Evolutionary conservation across 2,329 filamentous ascomycete species (phyloP), one percentile per base, ranked within the genome.

Genomic region (Fusarium coffeatum): DNA sequence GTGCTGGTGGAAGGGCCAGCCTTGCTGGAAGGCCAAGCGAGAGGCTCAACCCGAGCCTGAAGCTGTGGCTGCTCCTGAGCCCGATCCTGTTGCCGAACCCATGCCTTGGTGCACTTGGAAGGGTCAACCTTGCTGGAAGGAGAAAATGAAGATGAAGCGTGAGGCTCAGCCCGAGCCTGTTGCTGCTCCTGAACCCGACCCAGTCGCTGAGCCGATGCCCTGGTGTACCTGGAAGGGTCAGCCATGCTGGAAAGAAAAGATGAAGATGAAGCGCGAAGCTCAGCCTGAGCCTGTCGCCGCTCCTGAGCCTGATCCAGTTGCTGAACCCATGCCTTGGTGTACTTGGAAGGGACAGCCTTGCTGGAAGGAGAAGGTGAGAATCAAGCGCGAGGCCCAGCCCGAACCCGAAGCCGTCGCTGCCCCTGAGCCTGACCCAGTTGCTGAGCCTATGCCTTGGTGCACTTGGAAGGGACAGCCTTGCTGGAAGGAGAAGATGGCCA

Each of bases 41-140:
- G 28, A 43, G 22, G 28, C 46, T 18, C 15, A 49, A 6, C 20
- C 59, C 16, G 53, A 66, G 5, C 48, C 61, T 13, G 69, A 70
- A 3, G 49, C 37, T 3, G n/a, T 54, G 5, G 67, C 73, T 41
- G 68, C 56, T 25, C 59, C 69, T 2, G 58, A 65, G 25, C 68
- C 73, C 12, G 67, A 74, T 34, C 74, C 76, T 3, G 55, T 62
- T 2, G 57, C 59, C 2, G 59, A 62, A 8, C 59, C 59, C 0
- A 62, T 62, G 59, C 59, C 59, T 0, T 78, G 77, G 69, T 84
- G 83, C 67, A 69, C 78, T 50, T 74, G 76, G 37, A 76, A 76
- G 11, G 82, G 83, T 9, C 76, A 81, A 46, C 72, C 76, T 3
- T 85, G 84, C 76, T 77, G 75, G 73, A 81, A 81, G 71, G 77